Conservation (phyloP, 805 yeast species). For the Candida caryicola region DNA sequence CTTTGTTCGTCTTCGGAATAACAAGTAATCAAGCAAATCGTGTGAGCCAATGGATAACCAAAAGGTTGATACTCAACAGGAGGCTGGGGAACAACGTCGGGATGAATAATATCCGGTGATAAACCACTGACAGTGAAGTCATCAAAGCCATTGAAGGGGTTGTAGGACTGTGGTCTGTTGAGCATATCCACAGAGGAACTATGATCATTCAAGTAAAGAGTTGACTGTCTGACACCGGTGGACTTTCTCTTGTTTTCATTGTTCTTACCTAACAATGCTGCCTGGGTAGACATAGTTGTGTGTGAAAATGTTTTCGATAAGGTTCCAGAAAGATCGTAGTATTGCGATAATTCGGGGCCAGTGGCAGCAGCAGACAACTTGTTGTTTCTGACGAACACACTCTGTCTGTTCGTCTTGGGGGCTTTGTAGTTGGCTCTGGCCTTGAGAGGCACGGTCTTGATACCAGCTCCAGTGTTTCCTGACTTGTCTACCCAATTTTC, state of each 20-base stretch:
- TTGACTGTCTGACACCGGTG: constrained; percentile 25
- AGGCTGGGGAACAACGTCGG: constrained; percentile 87
- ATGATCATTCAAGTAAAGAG: constrained; percentile 28
- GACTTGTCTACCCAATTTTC: constrained; percentile 83
- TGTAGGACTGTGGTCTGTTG: constrained; percentile 25
- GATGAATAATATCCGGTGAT: constrained; percentile 60
- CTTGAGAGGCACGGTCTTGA: constrained; percentile 49
- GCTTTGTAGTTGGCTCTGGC: constrained; percentile 50
- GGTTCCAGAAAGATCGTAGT: constrained; percentile 32
- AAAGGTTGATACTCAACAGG: constrained; percentile 86
- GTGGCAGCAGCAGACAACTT: constrained; percentile 38
- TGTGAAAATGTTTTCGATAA: constrained; percentile 42
- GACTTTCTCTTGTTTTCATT: constrained; percentile 10
- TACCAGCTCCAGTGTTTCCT: constrained; percentile 34
- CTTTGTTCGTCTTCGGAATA: constrained; percentile 91
- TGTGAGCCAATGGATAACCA: constrained; percentile 65
- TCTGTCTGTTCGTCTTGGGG: constrained; percentile 36
- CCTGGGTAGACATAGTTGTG: constrained; percentile 68
- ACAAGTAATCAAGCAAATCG: constrained; percentile 66
- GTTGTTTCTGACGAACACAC: constrained; percentile 38
- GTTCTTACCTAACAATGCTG: constrained; percentile 32
- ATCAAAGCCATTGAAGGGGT: constrained; percentile 34
- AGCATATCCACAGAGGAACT: constrained; percentile 35
- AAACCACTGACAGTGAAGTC: constrained; percentile 45
- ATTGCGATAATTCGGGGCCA: constrained; percentile 34